A percentile compares a stretch with the other conserved stretches of the same genome.
These are phyloP conservation scores for Backusella tarrabulga DNA, from an alignment of 192 early-diverging fungal species.

Conservation along the genomic window DNA sequence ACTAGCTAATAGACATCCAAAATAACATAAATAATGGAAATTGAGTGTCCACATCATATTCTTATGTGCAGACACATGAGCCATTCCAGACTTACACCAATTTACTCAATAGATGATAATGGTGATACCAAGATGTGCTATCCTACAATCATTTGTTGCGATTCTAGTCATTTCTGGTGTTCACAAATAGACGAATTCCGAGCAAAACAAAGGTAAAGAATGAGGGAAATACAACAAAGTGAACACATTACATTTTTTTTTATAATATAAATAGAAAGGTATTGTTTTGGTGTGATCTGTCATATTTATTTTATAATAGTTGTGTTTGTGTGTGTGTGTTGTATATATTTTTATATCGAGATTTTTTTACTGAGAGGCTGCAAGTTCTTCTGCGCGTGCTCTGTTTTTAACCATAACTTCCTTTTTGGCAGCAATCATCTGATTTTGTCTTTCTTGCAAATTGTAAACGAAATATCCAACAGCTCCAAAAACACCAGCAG, in stretches of 20 bases:
- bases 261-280: constrained; percentile 3
- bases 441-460: constrained; percentile 34
- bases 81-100: neutral
- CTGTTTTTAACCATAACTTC: constrained; percentile 36
- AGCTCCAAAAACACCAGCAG: constrained; percentile 35
- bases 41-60: no score
- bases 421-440: constrained; percentile 34
- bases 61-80: no score
- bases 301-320: neutral
- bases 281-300: neutral
- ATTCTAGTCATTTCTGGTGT: neutral
- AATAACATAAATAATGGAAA: no score
- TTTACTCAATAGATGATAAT: neutral
- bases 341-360: neutral
- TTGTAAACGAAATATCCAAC: constrained; percentile 35
- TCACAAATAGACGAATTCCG: neutral
- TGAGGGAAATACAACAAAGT: neutral
- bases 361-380: constrained; percentile 13
- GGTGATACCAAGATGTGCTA: no score
- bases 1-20: no score
- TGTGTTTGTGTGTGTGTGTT: neutral
- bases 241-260: neutral
- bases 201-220: neutral
- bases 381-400: constrained; percentile 36
- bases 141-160: neutral